phyloP scores from a whole-genome alignment of 139 green algal species.

The Chlorella sp. region DNA sequence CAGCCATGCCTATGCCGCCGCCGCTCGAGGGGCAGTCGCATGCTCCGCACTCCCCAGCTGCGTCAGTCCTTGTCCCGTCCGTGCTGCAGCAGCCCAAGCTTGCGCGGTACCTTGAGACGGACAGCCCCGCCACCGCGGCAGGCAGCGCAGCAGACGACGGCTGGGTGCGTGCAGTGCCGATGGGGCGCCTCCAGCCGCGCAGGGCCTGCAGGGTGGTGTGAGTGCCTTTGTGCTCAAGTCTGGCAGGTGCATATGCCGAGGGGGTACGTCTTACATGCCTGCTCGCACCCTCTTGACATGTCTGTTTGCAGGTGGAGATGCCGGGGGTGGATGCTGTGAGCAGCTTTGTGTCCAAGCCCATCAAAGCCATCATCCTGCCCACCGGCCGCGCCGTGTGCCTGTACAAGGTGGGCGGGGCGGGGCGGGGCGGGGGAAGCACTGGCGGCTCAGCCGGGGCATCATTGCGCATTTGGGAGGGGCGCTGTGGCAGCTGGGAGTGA shows the following conservation, averaged over 20 bases:
- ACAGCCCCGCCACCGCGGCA: background rate
- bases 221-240: no score
- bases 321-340: slow-evolving; percentile 16
- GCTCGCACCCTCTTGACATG: no score
- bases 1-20: no score
- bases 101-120: slow-evolving; percentile 6
- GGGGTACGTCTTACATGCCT: background rate
- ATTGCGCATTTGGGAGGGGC: no score
- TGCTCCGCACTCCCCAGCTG: background rate
- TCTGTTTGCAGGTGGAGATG: slow-evolving; percentile 11
- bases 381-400: slow-evolving; percentile 55
- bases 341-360: slow-evolving; percentile 47
- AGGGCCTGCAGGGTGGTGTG: no score
- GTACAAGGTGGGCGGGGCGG: slow-evolving; percentile 41
- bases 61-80: background rate
- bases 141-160: background rate
- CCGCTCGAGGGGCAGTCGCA: no score
- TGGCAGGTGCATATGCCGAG: background rate
- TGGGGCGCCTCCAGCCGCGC: no score
- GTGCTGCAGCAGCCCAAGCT: slow-evolving; percentile 19
- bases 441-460: no score
- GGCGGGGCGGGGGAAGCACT: no score
- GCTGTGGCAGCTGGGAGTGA: no score
- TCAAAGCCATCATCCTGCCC: slow-evolving; percentile 59
- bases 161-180: background rate